Conservation (phyloP, 768 basidiomycete species). For the Albatrellus ellisii region DNA sequence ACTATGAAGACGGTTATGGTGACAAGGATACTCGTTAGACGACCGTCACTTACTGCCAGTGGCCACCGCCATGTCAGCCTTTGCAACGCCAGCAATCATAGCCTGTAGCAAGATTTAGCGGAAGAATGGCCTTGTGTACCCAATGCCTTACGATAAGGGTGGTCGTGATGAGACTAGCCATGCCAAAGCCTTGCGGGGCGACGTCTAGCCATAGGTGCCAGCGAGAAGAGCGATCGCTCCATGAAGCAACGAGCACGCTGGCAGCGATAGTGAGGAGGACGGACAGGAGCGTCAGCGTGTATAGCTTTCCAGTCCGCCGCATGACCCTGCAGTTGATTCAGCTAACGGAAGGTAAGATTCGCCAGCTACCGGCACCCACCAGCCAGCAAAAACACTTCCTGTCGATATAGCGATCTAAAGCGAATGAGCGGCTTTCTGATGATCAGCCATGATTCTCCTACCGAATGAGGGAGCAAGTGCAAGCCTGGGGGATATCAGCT, state of each 20-base stretch:
- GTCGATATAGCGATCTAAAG: constrained; percentile 62
- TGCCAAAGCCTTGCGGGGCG: constrained; percentile 72
- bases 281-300: constrained; percentile 55
- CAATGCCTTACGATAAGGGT: constrained; percentile 58
- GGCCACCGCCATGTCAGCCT: constrained; percentile 77
- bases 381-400: constrained; percentile 84
- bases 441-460: constrained; percentile 25
- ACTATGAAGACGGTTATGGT: constrained; percentile 30
- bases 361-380: too few species aligned
- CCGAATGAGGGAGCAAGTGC: constrained; percentile 85
- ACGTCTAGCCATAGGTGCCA: constrained; percentile 69
- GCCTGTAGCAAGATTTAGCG: constrained; percentile 35
- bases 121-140: neutral
- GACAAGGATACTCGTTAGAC: neutral
- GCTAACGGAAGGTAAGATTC: constrained; percentile 2
- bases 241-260: constrained; percentile 44
- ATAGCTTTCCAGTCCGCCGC: constrained; percentile 79
- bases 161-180: constrained; percentile 75
- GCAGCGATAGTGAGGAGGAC: constrained; percentile 48
- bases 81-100: constrained; percentile 71
- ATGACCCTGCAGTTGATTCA: constrained; percentile 44
- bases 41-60: constrained; percentile 64
- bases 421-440: constrained; percentile 9
- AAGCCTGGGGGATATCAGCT: constrained; percentile 34
- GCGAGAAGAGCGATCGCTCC: constrained; percentile 48